phyloP scores from a whole-genome alignment of 1,284 basidiomycete species.

The Papiliotrema laurentii region DNA sequence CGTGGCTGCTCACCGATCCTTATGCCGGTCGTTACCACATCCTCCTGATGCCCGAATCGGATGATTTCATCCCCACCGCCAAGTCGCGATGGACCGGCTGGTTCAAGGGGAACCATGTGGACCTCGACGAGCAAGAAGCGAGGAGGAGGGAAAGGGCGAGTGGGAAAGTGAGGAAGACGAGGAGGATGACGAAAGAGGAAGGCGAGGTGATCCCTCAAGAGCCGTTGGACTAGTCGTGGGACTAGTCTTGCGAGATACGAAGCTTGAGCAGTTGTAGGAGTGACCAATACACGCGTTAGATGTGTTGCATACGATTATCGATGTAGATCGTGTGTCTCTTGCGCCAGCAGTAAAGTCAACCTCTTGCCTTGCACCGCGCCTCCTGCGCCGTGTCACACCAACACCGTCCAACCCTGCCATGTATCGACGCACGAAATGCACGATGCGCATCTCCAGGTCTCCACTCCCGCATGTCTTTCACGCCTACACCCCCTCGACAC shows the following conservation, averaged over 20 bases:
- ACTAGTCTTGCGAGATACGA: neutral
- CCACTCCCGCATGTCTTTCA: too few species aligned
- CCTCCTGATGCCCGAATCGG: constrained; percentile 44
- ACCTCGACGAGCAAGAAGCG: constrained; percentile 3
- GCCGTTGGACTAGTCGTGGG: neutral
- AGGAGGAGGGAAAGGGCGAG: constrained; percentile 27
- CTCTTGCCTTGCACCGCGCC: too few species aligned
- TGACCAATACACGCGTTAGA: too few species aligned
- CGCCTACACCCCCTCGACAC: constrained; percentile 23
- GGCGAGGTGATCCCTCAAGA: constrained; percentile 10
- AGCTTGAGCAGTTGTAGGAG: too few species aligned
- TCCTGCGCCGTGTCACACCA: too few species aligned
- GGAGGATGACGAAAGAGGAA: constrained; percentile 41
- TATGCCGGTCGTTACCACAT: constrained; percentile 37
- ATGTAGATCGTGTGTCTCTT: too few species aligned
- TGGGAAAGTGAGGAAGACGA: constrained; percentile 32
- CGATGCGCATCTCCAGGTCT: too few species aligned
- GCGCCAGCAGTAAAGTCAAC: too few species aligned
- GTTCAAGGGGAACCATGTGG: constrained; percentile 18
- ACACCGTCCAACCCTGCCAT: too few species aligned
- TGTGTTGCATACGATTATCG: too few species aligned
- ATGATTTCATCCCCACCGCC: constrained; percentile 38
- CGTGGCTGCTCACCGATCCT: constrained; percentile 33
- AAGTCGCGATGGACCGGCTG: constrained; percentile 15
- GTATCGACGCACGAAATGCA: too few species aligned